A percentile compares a stretch with the other conserved stretches of the same genome.
Conservation (phyloP, 164 flowering plant species). For the Dillenia turbinata region DNA sequence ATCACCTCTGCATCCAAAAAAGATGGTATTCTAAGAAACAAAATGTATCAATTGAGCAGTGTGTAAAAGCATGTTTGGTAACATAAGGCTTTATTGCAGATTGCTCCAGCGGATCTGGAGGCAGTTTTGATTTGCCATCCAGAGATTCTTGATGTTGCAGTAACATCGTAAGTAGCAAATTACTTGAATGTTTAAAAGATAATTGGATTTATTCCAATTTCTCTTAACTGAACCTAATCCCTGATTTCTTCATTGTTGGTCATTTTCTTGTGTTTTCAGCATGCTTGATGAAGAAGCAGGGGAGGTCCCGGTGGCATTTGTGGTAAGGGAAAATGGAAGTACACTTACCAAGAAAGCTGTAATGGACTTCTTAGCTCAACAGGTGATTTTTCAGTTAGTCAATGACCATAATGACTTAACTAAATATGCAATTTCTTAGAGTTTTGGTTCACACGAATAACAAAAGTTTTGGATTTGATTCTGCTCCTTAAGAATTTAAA, state of each 20-base stretch:
- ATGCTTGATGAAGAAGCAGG: constrained; percentile 48
- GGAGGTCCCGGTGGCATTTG: constrained; percentile 73
- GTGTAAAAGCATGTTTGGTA: neutral
- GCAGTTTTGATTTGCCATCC: constrained; percentile 61
- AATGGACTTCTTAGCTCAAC: constrained; percentile 39
- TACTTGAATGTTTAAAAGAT: neutral
- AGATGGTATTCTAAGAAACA: neutral
- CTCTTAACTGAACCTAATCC: neutral
- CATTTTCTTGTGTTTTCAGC: constrained; percentile 17
- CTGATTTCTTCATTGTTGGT: neutral
- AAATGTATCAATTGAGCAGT: neutral
- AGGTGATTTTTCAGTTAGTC: constrained; percentile 26
- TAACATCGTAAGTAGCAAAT: constrained; percentile 42
- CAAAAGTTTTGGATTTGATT: neutral
- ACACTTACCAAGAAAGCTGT: constrained; percentile 32
- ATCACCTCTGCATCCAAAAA: neutral
- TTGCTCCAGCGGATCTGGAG: constrained; percentile 88
- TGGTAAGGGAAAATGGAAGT: constrained; percentile 45
- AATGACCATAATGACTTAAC: neutral
- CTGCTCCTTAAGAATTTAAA: neutral
- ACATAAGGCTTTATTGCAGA: constrained; percentile 31
- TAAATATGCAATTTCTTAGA: neutral
- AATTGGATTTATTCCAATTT: neutral
- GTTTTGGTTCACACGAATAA: too few relatives aligned
- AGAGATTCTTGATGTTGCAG: constrained; percentile 69